Percentiles rank a stretch among this genome's conserved stretches.
Conservation (phyloP, 352 stramenopile genomes). For the Achlya hypogyna region DNA sequence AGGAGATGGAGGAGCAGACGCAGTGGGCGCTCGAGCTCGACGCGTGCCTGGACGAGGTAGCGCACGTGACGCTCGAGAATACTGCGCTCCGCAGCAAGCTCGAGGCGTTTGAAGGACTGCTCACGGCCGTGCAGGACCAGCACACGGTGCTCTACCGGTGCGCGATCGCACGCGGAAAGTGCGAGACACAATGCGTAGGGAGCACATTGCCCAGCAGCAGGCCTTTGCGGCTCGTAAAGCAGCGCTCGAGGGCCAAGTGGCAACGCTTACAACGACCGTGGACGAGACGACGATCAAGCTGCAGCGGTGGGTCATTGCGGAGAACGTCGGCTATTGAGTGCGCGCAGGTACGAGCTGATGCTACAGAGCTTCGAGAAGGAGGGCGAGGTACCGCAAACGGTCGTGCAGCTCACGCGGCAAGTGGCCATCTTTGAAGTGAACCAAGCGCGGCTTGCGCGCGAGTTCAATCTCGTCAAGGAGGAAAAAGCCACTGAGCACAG, state of each 20-base stretch:
- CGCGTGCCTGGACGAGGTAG: conserved; percentile 53
- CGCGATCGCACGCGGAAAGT: conserved; percentile 30
- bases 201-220: conserved; percentile 12
- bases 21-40: conserved; percentile 60
- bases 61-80: conserved; percentile 39
- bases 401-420: conserved; percentile 60
- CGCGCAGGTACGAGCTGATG: conserved; percentile 38
- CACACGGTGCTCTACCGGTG: conserved; percentile 65
- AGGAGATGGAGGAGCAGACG: conserved; percentile 44
- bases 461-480: conserved; percentile 41
- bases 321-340: background rate
- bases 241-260: background rate
- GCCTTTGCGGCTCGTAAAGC: background rate
- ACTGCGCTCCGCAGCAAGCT: conserved; percentile 37
- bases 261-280: background rate
- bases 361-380: conserved; percentile 37
- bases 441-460: conserved; percentile 57
- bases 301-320: background rate
- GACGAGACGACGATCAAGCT: conserved; percentile 15
- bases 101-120: conserved; percentile 39
- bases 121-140: conserved; percentile 55
- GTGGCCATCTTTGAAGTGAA: conserved; percentile 77
- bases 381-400: conserved; percentile 14
- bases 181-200: background rate
- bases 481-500: conserved; percentile 32